A percentile compares a stretch with the other conserved stretches of the same genome.
These are phyloP conservation scores for Cercospora zeae-maydis DNA, from an alignment of 2,329 filamentous ascomycete species.

Conservation along the genomic window DNA sequence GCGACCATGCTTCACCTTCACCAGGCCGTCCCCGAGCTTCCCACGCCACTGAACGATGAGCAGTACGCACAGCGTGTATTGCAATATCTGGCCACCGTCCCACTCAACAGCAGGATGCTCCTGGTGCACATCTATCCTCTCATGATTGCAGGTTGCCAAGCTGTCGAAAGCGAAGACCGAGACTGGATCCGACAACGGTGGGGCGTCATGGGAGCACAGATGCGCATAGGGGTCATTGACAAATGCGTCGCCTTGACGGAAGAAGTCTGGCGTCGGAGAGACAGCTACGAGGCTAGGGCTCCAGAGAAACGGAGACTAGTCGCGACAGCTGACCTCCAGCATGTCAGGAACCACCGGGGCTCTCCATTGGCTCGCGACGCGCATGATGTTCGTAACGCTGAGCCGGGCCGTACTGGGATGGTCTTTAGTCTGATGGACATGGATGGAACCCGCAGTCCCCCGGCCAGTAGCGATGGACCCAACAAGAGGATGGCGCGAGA, in stretches of 20 bases:
- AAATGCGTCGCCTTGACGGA: slow-evolving; percentile 61
- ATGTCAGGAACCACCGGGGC: slow-evolving; percentile 26
- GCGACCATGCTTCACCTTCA: slow-evolving; percentile 65
- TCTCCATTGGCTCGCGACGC: slow-evolving; percentile 20
- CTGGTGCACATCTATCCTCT: slow-evolving; percentile 70
- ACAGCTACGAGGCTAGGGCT: slow-evolving; percentile 46
- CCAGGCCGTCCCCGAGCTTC: slow-evolving; percentile 65
- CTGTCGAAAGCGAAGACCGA: slow-evolving; percentile 56
- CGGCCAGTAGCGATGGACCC: slow-evolving; percentile 9
- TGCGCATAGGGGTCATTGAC: slow-evolving; percentile 66
- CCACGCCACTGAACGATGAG: slow-evolving; percentile 52
- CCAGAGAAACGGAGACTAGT: slow-evolving; percentile 33
- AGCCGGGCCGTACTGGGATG: slow-evolving; percentile 34
- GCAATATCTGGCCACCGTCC: slow-evolving; percentile 60
- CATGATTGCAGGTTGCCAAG: slow-evolving; percentile 64
- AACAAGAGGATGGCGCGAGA: not conserved
- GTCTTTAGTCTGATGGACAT: slow-evolving; percentile 32
- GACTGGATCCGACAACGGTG: slow-evolving; percentile 63
- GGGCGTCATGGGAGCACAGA: slow-evolving; percentile 56
- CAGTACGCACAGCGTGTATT: slow-evolving; percentile 61
- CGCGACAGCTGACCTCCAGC: slow-evolving; percentile 38
- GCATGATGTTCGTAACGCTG: slow-evolving; percentile 18
- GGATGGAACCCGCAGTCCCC: slow-evolving; percentile 12
- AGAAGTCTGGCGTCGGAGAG: slow-evolving; percentile 64
- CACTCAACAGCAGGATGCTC: slow-evolving; percentile 58